phyloP scores from a whole-genome alignment of 768 basidiomycete genomes.

The Phylloporus sp. region DNA sequence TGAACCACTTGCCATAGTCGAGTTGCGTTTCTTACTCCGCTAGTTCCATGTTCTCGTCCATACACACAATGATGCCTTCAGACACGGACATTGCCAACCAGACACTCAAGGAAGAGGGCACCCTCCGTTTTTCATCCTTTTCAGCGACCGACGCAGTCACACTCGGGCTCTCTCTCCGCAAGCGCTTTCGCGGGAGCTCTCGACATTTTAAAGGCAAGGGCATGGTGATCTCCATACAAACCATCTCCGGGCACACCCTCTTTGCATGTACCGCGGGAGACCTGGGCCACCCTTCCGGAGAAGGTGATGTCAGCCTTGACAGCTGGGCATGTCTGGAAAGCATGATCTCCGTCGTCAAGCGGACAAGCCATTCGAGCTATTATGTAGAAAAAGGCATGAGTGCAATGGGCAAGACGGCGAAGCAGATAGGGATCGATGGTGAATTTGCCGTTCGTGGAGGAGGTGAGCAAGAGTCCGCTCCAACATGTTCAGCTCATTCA shows the following conservation, averaged over 20 bases:
- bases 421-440: slow-evolving; percentile 65
- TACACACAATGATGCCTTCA: slow-evolving; percentile 58
- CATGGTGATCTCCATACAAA: slow-evolving; percentile 75
- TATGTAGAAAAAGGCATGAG: slow-evolving; percentile 87
- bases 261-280: slow-evolving; percentile 86
- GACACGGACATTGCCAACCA: slow-evolving; percentile 74
- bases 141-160: slow-evolving; percentile 77
- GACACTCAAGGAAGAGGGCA: slow-evolving; percentile 65
- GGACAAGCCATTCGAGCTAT: slow-evolving; percentile 80
- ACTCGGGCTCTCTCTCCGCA: slow-evolving; percentile 72
- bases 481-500: slow-evolving; percentile 1
- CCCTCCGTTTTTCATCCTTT: slow-evolving; percentile 70
- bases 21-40: slow-evolving; percentile 12
- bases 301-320: slow-evolving; percentile 75
- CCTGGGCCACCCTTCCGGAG: slow-evolving; percentile 58
- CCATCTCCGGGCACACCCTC: slow-evolving; percentile 71
- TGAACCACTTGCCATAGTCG: background rate
- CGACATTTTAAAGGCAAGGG: slow-evolving; percentile 77
- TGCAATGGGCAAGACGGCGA: slow-evolving; percentile 75
- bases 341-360: slow-evolving; percentile 73
- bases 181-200: slow-evolving; percentile 72
- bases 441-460: slow-evolving; percentile 70
- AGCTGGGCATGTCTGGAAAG: slow-evolving; percentile 77
- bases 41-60: slow-evolving; percentile 55
- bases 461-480: slow-evolving; percentile 45